Conservation (phyloP, 1,284 basidiomycete species). For the Ceratobasidium sp. region DNA sequence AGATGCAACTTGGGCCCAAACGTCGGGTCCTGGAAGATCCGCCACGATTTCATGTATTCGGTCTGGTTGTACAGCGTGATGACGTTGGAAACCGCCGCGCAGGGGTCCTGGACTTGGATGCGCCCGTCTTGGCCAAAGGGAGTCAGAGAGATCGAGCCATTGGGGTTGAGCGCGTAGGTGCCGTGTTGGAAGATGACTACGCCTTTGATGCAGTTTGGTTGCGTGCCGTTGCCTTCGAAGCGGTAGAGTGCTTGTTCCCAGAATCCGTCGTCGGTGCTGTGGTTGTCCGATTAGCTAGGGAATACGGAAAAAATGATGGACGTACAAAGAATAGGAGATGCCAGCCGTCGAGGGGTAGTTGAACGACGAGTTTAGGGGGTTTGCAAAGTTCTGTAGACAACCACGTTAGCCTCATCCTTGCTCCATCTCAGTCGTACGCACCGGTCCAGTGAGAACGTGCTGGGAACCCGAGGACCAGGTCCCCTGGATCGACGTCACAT, state of each 20-base stretch:
- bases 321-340: slow-evolving; percentile 89
- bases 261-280: slow-evolving; percentile 75
- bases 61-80: slow-evolving; percentile 83
- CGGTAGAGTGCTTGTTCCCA: slow-evolving; percentile 92
- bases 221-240: slow-evolving; percentile 81
- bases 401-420: slow-evolving; percentile 15
- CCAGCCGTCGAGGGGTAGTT: slow-evolving; percentile 85
- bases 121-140: slow-evolving; percentile 83
- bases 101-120: slow-evolving; percentile 92
- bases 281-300: neutral
- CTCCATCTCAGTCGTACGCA: slow-evolving; percentile 62
- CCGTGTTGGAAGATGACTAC: slow-evolving; percentile 91
- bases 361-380: slow-evolving; percentile 84
- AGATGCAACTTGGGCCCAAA: slow-evolving; percentile 74
- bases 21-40: slow-evolving; percentile 68
- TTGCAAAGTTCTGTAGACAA: slow-evolving; percentile 76
- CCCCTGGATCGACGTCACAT: slow-evolving; percentile 75
- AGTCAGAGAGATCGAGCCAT: slow-evolving; percentile 79
- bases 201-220: slow-evolving; percentile 84
- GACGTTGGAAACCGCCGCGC: slow-evolving; percentile 86
- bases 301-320: slow-evolving; percentile 48
- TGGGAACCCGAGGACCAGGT: slow-evolving; percentile 88
- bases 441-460: slow-evolving; percentile 83
- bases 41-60: slow-evolving; percentile 68
- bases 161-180: slow-evolving; percentile 70